Base-by-base conservation (phyloP, 495 filamentous ascomycete genomes). In the Neurospora intermedia region DNA sequence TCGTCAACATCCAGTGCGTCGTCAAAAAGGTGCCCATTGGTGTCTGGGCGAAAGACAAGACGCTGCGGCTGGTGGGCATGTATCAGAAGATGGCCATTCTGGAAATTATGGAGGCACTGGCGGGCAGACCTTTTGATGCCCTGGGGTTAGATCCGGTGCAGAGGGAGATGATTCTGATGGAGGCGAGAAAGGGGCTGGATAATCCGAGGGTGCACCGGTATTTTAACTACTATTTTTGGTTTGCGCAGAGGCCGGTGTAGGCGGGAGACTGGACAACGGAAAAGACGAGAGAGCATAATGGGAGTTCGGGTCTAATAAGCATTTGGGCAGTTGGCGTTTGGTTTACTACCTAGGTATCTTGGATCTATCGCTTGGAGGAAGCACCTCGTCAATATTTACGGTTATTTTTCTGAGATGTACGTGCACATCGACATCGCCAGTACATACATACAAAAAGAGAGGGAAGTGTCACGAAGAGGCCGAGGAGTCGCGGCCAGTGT, bases 21-120 rank as follows among this genome's bases (percentile, higher is more conserved):
- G 73, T 84, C 16, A 83, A 81, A 71, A 88, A 88, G 75, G 80
- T 88, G 23, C 89, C 89, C 0, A 83, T 82, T 39, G 89, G 89
- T 41, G 78, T 83, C 7, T 90, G 88, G 89, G 83, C 88, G 0
- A 81, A 81, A 69, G 86, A 91, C 70, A 82, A 82, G 46, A 82
- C 82, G n/a, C 75, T 90, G 74, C 87, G 87, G 73, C 77, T 87
- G 73, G 82, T 91, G 35, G 89, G 90, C 18, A 62, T 82, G 69
- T 83, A 83, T 69, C 80, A 79, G 45, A 79, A 81, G 74, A 86
- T 84, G 76, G 86, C 87, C 41, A 75, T 86, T 15, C 72, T 85
- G 0, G 83, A 87, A 73, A 83, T 89, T 23, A 75, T 89, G 74
- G 80, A 85, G 69, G 84, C 85, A 0, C 80, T 89, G 62, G 86